phyloP scores from a whole-genome alignment of 805 yeast genomes.

The Lachancea nothofagi region DNA sequence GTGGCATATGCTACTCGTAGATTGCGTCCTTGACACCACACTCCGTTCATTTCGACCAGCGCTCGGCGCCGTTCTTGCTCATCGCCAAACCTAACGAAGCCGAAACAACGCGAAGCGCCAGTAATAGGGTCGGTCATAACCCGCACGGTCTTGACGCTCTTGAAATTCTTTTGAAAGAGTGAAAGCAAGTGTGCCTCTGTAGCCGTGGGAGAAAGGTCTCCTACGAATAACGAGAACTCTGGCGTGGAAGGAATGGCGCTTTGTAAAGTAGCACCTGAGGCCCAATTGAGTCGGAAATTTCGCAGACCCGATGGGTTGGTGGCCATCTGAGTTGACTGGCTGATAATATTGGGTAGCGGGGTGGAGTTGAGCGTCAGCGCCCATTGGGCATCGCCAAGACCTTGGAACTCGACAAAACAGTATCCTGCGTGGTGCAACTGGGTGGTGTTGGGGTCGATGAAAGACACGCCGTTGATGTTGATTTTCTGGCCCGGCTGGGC shows the following conservation, averaged over 20 bases:
- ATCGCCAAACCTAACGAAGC: slow-evolving; percentile 70
- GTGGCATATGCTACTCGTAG: slow-evolving; percentile 75
- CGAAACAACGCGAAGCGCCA: slow-evolving; percentile 73
- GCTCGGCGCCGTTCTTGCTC: slow-evolving; percentile 67
- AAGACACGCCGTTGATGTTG: slow-evolving; percentile 28
- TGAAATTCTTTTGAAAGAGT: slow-evolving; percentile 60
- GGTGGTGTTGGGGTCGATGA: slow-evolving; percentile 31
- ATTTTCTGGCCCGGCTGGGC: slow-evolving; percentile 10
- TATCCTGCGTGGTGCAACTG: slow-evolving; percentile 52
- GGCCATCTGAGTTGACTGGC: slow-evolving; percentile 16
- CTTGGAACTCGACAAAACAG: slow-evolving; percentile 71
- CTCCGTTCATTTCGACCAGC: slow-evolving; percentile 68
- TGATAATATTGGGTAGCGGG: slow-evolving; percentile 47
- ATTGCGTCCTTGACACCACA: slow-evolving; percentile 73
- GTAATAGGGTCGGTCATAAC: slow-evolving; percentile 83
- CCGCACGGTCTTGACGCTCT: slow-evolving; percentile 69
- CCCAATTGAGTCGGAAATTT: slow-evolving; percentile 75
- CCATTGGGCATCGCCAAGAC: slow-evolving; percentile 61
- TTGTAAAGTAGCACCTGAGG: slow-evolving; percentile 69
- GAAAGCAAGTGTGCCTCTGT: slow-evolving; percentile 75
- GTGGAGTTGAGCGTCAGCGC: slow-evolving; percentile 65
- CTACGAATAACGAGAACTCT: slow-evolving; percentile 75
- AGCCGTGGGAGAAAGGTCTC: slow-evolving; percentile 71
- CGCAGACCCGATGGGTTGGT: slow-evolving; percentile 43
- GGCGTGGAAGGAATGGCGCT: slow-evolving; percentile 71